These are phyloP conservation scores for Pittosporum tobira DNA, from an alignment of 129 eudicot genomes.

Conservation along the genomic window DNA sequence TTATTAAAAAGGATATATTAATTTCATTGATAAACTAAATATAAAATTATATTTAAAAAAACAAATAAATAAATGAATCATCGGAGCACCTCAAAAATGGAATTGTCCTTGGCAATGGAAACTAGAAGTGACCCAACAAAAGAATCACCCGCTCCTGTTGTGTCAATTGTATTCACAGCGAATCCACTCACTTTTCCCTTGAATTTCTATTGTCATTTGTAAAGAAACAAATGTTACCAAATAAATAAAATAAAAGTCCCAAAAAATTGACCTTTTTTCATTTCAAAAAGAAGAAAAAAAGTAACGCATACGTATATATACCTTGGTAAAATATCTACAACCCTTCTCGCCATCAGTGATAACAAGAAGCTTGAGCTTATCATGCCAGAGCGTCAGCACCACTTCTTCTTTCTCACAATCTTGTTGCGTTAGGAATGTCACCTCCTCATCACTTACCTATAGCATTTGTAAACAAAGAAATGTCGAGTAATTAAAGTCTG, in stretches of 20 bases:
- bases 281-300: too few relatives aligned
- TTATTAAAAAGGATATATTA: too few relatives aligned
- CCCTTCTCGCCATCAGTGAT: slow-evolving; percentile 75
- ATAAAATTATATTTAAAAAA: background rate
- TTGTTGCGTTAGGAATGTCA: slow-evolving; percentile 48
- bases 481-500: too few relatives aligned
- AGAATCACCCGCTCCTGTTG: slow-evolving; percentile 84
- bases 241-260: background rate
- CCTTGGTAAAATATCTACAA: slow-evolving; percentile 73
- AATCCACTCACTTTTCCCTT: slow-evolving; percentile 55
- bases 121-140: slow-evolving; percentile 55
- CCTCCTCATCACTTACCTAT: slow-evolving; percentile 71
- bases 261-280: background rate
- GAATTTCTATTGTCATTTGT: slow-evolving; percentile 28
- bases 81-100: slow-evolving; percentile 34
- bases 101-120: slow-evolving; percentile 39
- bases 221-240: too few relatives aligned
- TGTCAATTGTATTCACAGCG: slow-evolving; percentile 50
- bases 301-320: too few relatives aligned
- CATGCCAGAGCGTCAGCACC: slow-evolving; percentile 48
- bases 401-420: slow-evolving; percentile 33
- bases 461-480: too few relatives aligned
- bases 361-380: slow-evolving; percentile 46
- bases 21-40: background rate
- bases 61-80: background rate